Evolutionary conservation across 441 rosid species (phyloP).

Genomic region (Erodium moschatum): DNA sequence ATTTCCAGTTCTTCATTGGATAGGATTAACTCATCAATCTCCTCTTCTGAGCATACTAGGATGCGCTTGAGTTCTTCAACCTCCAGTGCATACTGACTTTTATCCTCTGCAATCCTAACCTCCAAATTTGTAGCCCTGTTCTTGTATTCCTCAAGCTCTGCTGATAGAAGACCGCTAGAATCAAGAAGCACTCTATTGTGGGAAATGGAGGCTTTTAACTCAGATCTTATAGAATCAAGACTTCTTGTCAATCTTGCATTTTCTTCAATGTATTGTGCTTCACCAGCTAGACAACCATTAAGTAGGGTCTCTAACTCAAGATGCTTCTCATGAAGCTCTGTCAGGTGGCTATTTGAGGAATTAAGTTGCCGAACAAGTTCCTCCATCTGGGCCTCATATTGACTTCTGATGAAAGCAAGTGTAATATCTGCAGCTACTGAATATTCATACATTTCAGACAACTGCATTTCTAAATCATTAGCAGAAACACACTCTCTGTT

Average conservation of each 20-base stretch:
- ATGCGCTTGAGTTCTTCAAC: conserved; percentile 43
- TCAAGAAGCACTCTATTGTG: conserved; percentile 43
- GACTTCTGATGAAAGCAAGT: conserved; percentile 42
- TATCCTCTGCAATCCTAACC: conserved; percentile 28
- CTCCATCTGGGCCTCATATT: conserved; percentile 39
- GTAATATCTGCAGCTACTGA: conserved; percentile 51
- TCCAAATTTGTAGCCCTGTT: conserved; percentile 29
- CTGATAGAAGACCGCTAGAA: conserved; percentile 30
- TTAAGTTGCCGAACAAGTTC: conserved; percentile 45
- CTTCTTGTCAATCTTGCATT: conserved; percentile 39
- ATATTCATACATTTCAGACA: conserved; percentile 51
- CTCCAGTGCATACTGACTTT: conserved; percentile 36
- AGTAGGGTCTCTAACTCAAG: conserved; percentile 41
- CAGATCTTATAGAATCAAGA: conserved; percentile 46
- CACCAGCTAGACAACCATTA: conserved; percentile 45
- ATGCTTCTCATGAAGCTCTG: conserved; percentile 49
- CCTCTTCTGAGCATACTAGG: conserved; percentile 43
- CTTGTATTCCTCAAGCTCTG: conserved; percentile 47
- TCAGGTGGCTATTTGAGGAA: conserved; percentile 33
- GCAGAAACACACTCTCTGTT: conserved; percentile 34
- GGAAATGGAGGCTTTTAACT: conserved; percentile 48
- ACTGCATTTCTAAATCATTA: conserved; percentile 48
- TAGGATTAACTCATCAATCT: conserved; percentile 45
- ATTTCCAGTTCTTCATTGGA: conserved; percentile 57
- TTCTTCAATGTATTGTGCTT: conserved; percentile 49